Base-by-base conservation (phyloP, 2,329 filamentous ascomycete species). In the Lecanicillium sp. region DNA sequence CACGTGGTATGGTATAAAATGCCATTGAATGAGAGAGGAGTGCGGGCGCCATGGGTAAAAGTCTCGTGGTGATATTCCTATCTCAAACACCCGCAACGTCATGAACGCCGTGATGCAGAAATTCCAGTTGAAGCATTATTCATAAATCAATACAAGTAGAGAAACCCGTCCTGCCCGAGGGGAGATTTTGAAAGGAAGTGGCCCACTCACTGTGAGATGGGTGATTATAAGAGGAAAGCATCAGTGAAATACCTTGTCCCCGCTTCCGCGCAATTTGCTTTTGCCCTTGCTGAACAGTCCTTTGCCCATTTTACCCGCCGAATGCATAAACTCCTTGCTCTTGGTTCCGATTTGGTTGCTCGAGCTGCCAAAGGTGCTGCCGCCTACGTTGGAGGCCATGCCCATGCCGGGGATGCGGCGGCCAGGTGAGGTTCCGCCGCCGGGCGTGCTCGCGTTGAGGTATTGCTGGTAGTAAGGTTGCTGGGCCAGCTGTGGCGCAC, bases 271-370 rank as follows among this genome's bases (percentile, higher is more conserved):
- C 64, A 95, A 82, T 67, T 88, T 91, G 69, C 79, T 91, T 70
- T 87, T 91, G 56, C 90, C 88, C 70, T 95, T 95, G 55, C 86
- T 89, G 65, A 96, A 84, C 54, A 96, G 68, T 44, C 90, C 91
- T 71, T 95, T 95, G 41, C 90, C 90, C 50, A 89, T 88, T 62
- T 88, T 90, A 45, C 88, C 89, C 47, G 90, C 90, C 19, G 85
- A 84, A 55, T 93, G 87, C 62, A 96, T 76, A 23, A 96, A 71
- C 59, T 94, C 90, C 70, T 95, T 96, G 63, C 90, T 84, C 71
- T 90, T 91, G 32, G 83, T 78, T 57, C 88, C 86, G 63, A 90
- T 79, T 60, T 86, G 81, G 54, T 78, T 73, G 52, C 77, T 68
- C 41, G 79, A 79, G 50, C 74, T 70, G 35, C 73, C 73, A 55